phyloP scores from a whole-genome alignment of 306 rosid species.

The Quercus aquifolioides region DNA sequence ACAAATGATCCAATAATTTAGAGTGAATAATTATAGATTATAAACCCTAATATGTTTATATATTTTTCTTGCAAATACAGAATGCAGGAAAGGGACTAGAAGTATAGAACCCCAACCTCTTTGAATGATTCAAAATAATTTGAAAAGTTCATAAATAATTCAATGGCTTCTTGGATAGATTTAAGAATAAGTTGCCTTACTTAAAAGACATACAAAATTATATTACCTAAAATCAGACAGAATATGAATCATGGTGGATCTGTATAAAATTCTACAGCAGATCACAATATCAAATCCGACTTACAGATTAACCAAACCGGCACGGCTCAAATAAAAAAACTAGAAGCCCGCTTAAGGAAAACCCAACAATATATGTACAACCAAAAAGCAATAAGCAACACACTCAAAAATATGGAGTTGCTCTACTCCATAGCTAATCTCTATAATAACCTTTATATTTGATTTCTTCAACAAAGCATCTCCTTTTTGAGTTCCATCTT shows the following conservation, averaged over 20 bases:
- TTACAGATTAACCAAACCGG: conserved; percentile 13
- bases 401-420: conserved; percentile 8
- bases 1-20: too few species aligned
- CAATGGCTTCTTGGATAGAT: background rate
- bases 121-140: background rate
- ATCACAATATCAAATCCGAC: conserved; percentile 11
- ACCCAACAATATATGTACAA: conserved; percentile 1
- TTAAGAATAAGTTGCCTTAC: background rate
- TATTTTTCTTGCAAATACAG: too few species aligned
- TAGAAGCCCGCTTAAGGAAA: conserved; percentile 23
- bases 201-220: background rate
- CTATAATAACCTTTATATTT: background rate
- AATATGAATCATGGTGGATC: background rate
- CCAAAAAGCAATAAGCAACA: background rate
- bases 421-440: conserved; percentile 10
- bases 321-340: conserved; percentile 23
- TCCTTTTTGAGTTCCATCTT: conserved; percentile 25
- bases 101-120: background rate
- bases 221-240: background rate
- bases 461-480: conserved; percentile 12
- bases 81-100: too few species aligned
- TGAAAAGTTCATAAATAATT: background rate
- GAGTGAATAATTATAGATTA: too few species aligned
- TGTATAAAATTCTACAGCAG: conserved; percentile 9
- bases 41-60: too few species aligned